These are phyloP conservation scores for Aegilops speltoides DNA, from an alignment of 176 grass and related monocot species.

Conservation along the genomic window DNA sequence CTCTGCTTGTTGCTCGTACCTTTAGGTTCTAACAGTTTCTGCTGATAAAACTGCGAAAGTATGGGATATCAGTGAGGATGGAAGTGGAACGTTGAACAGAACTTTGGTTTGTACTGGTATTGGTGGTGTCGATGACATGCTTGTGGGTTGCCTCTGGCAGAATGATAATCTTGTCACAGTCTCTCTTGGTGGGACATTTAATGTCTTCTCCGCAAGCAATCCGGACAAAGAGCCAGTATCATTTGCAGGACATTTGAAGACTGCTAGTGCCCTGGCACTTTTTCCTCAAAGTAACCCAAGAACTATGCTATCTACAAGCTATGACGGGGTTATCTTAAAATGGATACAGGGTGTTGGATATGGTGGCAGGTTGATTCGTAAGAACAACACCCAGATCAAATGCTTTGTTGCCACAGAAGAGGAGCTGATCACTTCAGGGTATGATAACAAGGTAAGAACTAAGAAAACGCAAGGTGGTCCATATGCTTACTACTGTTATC, in stretches of 20 bases:
- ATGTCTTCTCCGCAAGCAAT: conserved; percentile 69
- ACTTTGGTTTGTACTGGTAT: conserved; percentile 68
- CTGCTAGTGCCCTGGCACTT: conserved; percentile 60
- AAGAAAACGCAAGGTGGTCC: background rate
- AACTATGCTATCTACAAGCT: conserved; percentile 80
- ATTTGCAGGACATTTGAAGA: conserved; percentile 96
- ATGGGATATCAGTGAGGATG: conserved; percentile 90
- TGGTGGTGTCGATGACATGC: conserved; percentile 96
- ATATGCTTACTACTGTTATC: conserved; percentile 8
- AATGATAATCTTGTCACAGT: conserved; percentile 88
- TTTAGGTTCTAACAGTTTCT: conserved; percentile 94
- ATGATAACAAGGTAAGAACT: conserved; percentile 95
- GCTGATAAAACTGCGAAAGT: conserved; percentile 98
- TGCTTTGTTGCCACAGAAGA: conserved; percentile 77
- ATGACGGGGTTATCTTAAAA: conserved; percentile 87
- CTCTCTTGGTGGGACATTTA: conserved; percentile 92
- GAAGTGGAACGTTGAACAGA: conserved; percentile 71
- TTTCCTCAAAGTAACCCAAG: conserved; percentile 58
- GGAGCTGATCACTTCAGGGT: conserved; percentile 84
- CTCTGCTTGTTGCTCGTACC: background rate
- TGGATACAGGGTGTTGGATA: conserved; percentile 90
- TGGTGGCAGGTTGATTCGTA: conserved; percentile 75
- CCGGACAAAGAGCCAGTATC: conserved; percentile 67
- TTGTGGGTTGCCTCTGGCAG: conserved; percentile 94
- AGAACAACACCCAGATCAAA: conserved; percentile 90